These are phyloP conservation scores for Triangularia setosa DNA, from an alignment of 2,329 filamentous ascomycete species.

Conservation along the genomic window DNA sequence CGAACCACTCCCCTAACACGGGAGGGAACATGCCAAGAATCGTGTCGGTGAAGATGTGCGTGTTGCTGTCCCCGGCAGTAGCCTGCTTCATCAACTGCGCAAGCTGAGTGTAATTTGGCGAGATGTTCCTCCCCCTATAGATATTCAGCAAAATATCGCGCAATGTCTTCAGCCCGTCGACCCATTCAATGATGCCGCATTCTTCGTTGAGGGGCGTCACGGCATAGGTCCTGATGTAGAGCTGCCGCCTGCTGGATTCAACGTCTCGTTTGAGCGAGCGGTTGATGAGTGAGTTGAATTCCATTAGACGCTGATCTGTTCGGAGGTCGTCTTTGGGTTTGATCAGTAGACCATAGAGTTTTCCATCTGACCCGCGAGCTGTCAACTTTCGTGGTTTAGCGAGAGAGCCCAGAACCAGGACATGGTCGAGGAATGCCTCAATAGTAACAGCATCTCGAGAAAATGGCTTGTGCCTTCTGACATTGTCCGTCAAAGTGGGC, in stretches of 20 bases:
- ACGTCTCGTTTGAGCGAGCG: conserved; percentile 86
- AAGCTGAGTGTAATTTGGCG: conserved; percentile 66
- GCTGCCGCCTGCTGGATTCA: conserved; percentile 80
- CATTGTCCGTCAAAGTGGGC: conserved; percentile 67
- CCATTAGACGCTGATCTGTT: conserved; percentile 97
- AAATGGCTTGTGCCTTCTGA: conserved; percentile 80
- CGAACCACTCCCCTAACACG: conserved; percentile 90
- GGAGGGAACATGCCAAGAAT: conserved; percentile 65
- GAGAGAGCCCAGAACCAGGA: conserved; percentile 83
- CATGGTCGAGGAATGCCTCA: conserved; percentile 75
- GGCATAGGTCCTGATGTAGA: conserved; percentile 96
- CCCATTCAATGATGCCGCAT: conserved; percentile 97
- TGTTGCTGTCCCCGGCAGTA: conserved; percentile 53
- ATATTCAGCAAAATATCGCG: conserved; percentile 82
- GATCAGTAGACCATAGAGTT: conserved; percentile 83
- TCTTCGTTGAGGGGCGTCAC: conserved; percentile 97
- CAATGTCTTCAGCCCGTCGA: conserved; percentile 90
- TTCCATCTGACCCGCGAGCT: conserved; percentile 83
- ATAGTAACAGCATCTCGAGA: conserved; percentile 83
- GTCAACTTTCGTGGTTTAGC: conserved; percentile 89
- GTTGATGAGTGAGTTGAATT: conserved; percentile 98
- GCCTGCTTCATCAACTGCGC: conserved; percentile 61
- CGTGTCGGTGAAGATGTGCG: conserved; percentile 66
- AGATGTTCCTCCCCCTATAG: conserved; percentile 71
- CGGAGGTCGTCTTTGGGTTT: conserved; percentile 98